A percentile compares a stretch with the other conserved stretches of the same genome.
Conservation (phyloP, 169 alveolate genomes). For the Neospora caninum region DNA sequence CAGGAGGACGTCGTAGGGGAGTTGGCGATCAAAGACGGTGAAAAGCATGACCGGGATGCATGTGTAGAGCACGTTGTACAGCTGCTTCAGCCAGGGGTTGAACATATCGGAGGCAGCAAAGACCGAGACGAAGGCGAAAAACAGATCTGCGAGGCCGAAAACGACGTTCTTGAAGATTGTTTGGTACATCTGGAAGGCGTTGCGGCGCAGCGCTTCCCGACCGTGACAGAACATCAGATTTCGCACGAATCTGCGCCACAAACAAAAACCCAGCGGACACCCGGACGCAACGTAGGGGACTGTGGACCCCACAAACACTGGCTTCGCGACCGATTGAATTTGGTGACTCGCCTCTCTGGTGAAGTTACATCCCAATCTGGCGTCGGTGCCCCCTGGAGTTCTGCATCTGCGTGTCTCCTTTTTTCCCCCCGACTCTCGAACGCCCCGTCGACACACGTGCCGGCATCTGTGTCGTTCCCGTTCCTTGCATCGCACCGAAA, state of each 20-base stretch:
- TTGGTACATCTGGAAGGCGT: slow-evolving; percentile 81
- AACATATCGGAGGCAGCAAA: slow-evolving; percentile 81
- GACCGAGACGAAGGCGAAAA: slow-evolving; percentile 60
- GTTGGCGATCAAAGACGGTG: slow-evolving; percentile 81
- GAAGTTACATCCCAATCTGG: too few relatives aligned
- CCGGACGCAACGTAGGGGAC: neutral
- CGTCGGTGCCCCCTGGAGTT: too few relatives aligned
- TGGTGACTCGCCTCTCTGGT: too few relatives aligned
- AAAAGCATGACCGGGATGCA: slow-evolving; percentile 79
- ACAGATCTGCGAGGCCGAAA: slow-evolving; percentile 63
- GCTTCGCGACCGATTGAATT: too few relatives aligned
- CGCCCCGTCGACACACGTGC: too few relatives aligned
- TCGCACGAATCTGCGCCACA: slow-evolving; percentile 71
- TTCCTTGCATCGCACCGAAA: too few relatives aligned
- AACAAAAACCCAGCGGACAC: neutral
- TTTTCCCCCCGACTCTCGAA: too few relatives aligned
- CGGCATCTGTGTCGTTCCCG: too few relatives aligned
- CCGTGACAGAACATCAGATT: slow-evolving; percentile 89
- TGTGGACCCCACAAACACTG: neutral
- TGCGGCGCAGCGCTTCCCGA: slow-evolving; percentile 82
- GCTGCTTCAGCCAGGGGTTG: slow-evolving; percentile 82
- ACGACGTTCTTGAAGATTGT: slow-evolving; percentile 67
- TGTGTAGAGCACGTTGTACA: slow-evolving; percentile 80
- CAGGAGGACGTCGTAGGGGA: slow-evolving; percentile 79
- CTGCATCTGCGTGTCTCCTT: too few relatives aligned